These are phyloP conservation scores for Ramalina intermedia DNA, from an alignment of 495 filamentous ascomycete species.

Conservation along the genomic window DNA sequence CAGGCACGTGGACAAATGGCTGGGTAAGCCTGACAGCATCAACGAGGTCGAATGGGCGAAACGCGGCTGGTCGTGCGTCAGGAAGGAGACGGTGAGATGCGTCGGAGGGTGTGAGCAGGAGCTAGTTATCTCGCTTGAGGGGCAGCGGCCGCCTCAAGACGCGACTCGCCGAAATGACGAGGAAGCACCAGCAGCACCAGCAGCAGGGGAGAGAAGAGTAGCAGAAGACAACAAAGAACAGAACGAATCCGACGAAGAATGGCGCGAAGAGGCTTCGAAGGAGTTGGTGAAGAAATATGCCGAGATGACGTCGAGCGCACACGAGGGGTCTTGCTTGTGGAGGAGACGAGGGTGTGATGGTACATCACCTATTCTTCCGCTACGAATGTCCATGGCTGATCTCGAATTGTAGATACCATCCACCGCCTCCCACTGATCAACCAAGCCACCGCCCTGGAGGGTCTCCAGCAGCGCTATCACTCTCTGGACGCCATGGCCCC, in stretches of 20 bases:
- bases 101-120: conserved; percentile 65
- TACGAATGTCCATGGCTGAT: background rate
- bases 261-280: conserved; percentile 29
- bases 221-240: background rate
- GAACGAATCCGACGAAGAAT: conserved; percentile 7
- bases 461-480: conserved; percentile 46
- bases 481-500: conserved; percentile 32
- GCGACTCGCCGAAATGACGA: background rate
- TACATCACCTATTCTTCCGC: conserved; percentile 21
- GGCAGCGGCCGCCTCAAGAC: conserved; percentile 6
- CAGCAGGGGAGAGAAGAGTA: background rate
- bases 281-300: conserved; percentile 66
- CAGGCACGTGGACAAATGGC: conserved; percentile 80
- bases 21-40: conserved; percentile 57
- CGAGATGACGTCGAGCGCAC: conserved; percentile 55
- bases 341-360: conserved; percentile 70
- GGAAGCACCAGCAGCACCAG: conserved; percentile 3
- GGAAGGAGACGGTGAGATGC: conserved; percentile 69
- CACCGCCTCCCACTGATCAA: conserved; percentile 44
- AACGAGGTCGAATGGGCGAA: conserved; percentile 94
- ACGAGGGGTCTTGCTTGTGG: conserved; percentile 81
- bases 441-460: conserved; percentile 37
- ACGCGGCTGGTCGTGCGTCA: conserved; percentile 77
- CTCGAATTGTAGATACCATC: conserved; percentile 27
- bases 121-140: conserved; percentile 65